Evolutionary conservation across 2,329 filamentous ascomycete species (phyloP).

Genomic region (Acarospora socialis): DNA sequence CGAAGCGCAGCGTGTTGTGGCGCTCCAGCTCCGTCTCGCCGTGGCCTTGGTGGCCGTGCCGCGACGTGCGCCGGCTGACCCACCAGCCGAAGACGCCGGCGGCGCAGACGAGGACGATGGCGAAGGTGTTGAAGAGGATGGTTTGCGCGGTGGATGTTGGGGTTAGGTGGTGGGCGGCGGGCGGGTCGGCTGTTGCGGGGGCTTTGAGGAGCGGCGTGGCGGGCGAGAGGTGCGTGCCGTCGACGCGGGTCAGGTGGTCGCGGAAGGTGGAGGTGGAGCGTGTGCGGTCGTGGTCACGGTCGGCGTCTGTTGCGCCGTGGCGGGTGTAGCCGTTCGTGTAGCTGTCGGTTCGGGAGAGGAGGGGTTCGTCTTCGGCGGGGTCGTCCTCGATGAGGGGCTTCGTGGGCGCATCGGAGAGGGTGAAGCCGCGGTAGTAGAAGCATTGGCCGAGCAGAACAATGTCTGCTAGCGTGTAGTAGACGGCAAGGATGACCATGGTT

Average conservation of each 20-base stretch:
- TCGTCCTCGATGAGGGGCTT: slow-evolving; percentile 12
- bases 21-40: slow-evolving; percentile 18
- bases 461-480: slow-evolving; percentile 88
- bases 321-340: slow-evolving; percentile 1
- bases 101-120: slow-evolving; percentile 66
- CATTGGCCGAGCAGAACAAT: slow-evolving; percentile 77
- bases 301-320: slow-evolving; percentile 5
- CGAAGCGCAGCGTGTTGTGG: slow-evolving; percentile 47
- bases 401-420: slow-evolving; percentile 22
- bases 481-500: slow-evolving; percentile 88
- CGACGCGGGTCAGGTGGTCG: slow-evolving; percentile 40
- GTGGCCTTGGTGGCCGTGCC: slow-evolving; percentile 8
- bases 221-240: slow-evolving; percentile 59
- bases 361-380: slow-evolving; percentile 22
- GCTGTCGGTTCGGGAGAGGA: slow-evolving; percentile 17
- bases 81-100: slow-evolving; percentile 82
- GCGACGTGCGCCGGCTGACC: slow-evolving; percentile 42
- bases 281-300: neutral
- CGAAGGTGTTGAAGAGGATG: slow-evolving; percentile 57
- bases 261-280: slow-evolving; percentile 21
- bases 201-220: slow-evolving; percentile 62
- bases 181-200: slow-evolving; percentile 20
- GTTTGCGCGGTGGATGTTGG: slow-evolving; percentile 29
- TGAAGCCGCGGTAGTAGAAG: slow-evolving; percentile 88
- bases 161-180: slow-evolving; percentile 14